phyloP scores from a whole-genome alignment of 139 green algal genomes.

The Coelastrella sp. region DNA sequence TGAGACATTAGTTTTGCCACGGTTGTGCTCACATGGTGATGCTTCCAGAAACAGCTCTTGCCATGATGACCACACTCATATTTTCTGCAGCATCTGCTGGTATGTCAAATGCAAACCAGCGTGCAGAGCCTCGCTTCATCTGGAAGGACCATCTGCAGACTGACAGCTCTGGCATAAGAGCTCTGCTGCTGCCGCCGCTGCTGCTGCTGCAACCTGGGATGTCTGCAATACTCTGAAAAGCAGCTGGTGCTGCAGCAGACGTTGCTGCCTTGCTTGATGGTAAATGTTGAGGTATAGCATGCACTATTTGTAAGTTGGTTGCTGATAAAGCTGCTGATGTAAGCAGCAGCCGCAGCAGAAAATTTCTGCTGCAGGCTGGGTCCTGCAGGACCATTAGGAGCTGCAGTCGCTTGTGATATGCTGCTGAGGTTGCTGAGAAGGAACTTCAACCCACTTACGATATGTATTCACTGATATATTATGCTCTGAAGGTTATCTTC shows the following conservation, averaged over 20 bases:
- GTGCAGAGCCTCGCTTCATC: slow-evolving; percentile 23
- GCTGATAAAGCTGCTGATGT: not conserved
- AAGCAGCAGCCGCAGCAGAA: too few relatives aligned
- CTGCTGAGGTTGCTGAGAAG: too few relatives aligned
- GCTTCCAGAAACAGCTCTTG: slow-evolving; percentile 7
- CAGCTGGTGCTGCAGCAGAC: not conserved
- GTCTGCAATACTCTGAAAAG: not conserved
- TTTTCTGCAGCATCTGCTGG: slow-evolving; percentile 17
- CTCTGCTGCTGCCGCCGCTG: not conserved
- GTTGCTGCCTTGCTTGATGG: not conserved
- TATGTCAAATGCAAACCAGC: slow-evolving; percentile 37
- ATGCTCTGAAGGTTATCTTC: too few relatives aligned
- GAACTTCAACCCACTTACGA: too few relatives aligned
- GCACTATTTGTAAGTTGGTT: not conserved
- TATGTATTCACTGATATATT: too few relatives aligned
- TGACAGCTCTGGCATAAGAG: slow-evolving; percentile 15
- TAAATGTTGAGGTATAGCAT: not conserved
- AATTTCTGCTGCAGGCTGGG: too few relatives aligned
- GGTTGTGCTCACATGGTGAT: slow-evolving; percentile 35
- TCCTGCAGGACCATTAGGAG: too few relatives aligned
- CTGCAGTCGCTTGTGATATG: too few relatives aligned
- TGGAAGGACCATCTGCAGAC: slow-evolving; percentile 22
- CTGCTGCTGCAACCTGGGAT: slow-evolving; percentile 29
- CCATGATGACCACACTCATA: slow-evolving; percentile 46
- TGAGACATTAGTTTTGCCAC: not conserved